These are phyloP conservation scores for Colletotrichum sp. DNA, from an alignment of 2,329 filamentous ascomycete genomes.

Conservation along the genomic window DNA sequence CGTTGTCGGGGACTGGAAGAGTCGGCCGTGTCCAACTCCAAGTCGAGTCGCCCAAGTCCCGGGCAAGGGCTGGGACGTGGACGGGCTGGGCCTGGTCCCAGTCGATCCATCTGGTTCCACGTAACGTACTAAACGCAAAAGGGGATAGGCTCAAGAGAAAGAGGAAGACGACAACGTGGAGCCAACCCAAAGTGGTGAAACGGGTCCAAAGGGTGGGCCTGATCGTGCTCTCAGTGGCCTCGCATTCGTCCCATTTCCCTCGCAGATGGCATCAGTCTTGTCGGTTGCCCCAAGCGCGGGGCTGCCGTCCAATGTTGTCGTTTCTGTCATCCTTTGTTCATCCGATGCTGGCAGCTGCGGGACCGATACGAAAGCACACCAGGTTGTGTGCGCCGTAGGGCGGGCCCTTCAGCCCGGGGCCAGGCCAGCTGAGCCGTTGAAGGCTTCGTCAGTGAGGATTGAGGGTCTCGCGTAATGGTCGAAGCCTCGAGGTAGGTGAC, in stretches of 20 bases:
- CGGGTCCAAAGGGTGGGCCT: not conserved
- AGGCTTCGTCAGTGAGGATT: not conserved
- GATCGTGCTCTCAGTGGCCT: not conserved
- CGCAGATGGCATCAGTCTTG: not conserved
- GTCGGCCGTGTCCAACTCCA: not conserved
- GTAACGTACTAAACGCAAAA: conserved; percentile 13
- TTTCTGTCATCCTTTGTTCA: conserved; percentile 5
- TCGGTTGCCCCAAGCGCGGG: conserved; percentile 4
- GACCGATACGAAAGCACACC: not conserved
- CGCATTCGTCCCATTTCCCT: not conserved
- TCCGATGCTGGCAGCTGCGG: conserved; percentile 1
- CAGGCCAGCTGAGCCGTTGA: conserved; percentile 3
- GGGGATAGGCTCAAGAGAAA: not conserved
- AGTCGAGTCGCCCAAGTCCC: not conserved
- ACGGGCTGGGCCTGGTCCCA: conserved; percentile 1
- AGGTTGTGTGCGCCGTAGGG: not conserved
- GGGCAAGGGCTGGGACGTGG: not conserved
- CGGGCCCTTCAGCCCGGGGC: not conserved
- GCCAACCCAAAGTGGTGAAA: conserved; percentile 17
- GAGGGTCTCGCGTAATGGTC: not conserved
- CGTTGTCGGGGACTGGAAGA: conserved; percentile 3
- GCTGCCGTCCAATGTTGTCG: conserved; percentile 7
- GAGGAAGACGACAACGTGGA: not conserved
- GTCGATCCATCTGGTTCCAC: conserved; percentile 16
- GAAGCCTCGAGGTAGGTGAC: conserved; percentile 2